Base-by-base conservation (phyloP, 2,329 filamentous ascomycete genomes). In the Zelopaecilomyces penicillatus region DNA sequence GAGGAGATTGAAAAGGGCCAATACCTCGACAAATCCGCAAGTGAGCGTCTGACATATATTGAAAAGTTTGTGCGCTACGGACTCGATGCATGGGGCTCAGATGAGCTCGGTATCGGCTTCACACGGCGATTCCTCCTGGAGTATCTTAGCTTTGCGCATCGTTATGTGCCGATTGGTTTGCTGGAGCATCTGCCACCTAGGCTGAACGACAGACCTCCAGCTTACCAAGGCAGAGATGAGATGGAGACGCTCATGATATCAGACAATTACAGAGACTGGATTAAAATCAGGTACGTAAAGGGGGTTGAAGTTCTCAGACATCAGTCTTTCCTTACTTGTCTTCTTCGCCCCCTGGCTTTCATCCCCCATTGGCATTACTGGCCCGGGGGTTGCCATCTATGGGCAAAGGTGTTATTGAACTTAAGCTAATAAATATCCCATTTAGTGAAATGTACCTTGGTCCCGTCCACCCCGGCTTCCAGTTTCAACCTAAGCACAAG, bases 401-500 rank as follows among this genome's bases (percentile, higher is more conserved):
- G 37, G 29, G 26, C 3, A 19, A 19, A 2, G 19, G 3, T 2
- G 19, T 19, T 19, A 19, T 19, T 19, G 19, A 19, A 19, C 19
- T 19, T 19, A n/a, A 36, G 33, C n/a, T 8, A 30, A 29, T 37
- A 48, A 45, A 31, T 5, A 32, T 31, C 33, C 44, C 57, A 36
- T 50, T 42, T 48, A 95, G 91, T 64, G 93, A 98, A 63, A 97
- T 98, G 89, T 98, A 94, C 71, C 75, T 98, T 12, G 93, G 93
- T 6, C 88, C 88, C 38, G 86, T 88, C 5, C 87, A 95, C 54
- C 82, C 86, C 34, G 84, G 87, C 56, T 98, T 97, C 75, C 83
- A 85, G 53, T 98, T 97, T 68, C 82, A 91, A 68, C 93, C 93
- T 3, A 98, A 98, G 74, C 93, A 98, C 72, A 97, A 95, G 73